Evolutionary conservation across 495 filamentous ascomycete genomes (phyloP).

Genomic region (Penicillium mononematosum): DNA sequence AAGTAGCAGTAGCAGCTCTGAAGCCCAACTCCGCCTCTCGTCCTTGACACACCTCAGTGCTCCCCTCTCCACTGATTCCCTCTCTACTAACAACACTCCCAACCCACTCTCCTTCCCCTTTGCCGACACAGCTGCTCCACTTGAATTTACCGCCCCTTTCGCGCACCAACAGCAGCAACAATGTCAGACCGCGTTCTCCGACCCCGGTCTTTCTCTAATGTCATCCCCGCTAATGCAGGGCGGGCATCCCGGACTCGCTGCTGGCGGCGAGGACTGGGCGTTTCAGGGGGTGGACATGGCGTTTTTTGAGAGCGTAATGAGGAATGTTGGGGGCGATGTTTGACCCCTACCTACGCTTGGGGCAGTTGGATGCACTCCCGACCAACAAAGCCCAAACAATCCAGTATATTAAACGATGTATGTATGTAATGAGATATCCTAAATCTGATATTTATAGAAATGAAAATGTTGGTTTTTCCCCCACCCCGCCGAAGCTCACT

Average conservation of each 20-base stretch:
- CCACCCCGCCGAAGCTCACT: not conserved
- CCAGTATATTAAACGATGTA: not conserved
- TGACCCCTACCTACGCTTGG: not conserved
- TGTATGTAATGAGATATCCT: not conserved
- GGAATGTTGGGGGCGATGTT: not conserved
- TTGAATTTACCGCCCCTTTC: not conserved
- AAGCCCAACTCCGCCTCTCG: not conserved
- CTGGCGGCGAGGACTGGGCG: conserved; percentile 23
- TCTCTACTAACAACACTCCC: not conserved
- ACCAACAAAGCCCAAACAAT: not conserved
- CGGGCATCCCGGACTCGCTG: conserved; percentile 15
- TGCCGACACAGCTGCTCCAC: not conserved
- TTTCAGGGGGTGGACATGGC: conserved; percentile 33
- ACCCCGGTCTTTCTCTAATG: not conserved
- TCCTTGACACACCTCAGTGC: not conserved
- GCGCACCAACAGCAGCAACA: not conserved
- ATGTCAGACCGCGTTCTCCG: not conserved
- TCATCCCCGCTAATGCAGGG: not conserved
- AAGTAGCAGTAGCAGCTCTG: not conserved
- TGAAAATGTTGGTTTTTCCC: not conserved
- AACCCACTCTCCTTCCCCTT: not conserved
- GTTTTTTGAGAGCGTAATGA: conserved; percentile 29
- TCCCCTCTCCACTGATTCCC: not conserved
- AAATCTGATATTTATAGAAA: not conserved
- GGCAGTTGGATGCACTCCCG: not conserved